Conservation (phyloP, 805 yeast species). For the Vanderwaltozyma polyspora region DNA sequence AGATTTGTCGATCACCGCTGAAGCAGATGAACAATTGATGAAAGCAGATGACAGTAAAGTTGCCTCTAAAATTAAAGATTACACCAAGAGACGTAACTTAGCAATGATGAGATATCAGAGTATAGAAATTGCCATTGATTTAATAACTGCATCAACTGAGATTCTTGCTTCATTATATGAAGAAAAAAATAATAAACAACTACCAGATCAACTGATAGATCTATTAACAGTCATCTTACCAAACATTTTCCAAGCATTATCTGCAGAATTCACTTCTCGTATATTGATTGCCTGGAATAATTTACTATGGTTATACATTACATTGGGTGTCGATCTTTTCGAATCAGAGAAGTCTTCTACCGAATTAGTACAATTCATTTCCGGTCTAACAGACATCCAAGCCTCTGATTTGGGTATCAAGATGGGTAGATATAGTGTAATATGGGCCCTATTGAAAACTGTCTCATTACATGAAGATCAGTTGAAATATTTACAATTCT, state of each 20-base stretch:
- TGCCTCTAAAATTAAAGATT: slow-evolving; percentile 25
- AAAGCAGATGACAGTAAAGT: slow-evolving; percentile 10
- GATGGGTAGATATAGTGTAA: slow-evolving; percentile 30
- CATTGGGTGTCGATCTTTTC: slow-evolving; percentile 19
- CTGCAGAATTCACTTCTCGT: slow-evolving; percentile 41
- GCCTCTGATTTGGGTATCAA: slow-evolving; percentile 23
- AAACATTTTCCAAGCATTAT: slow-evolving; percentile 32
- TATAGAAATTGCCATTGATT: slow-evolving; percentile 61
- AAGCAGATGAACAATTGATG: slow-evolving; percentile 11
- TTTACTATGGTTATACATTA: slow-evolving; percentile 38
- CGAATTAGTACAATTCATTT: slow-evolving; percentile 12
- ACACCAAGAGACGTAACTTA: slow-evolving; percentile 30
- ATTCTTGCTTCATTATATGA: slow-evolving; percentile 28
- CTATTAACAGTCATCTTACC: slow-evolving; percentile 19
- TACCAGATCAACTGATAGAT: slow-evolving; percentile 9
- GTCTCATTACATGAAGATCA: slow-evolving; percentile 7
- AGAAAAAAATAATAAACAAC: slow-evolving; percentile 5
- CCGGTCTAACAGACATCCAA: slow-evolving; percentile 1
- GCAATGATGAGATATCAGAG: slow-evolving; percentile 49
- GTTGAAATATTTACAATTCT: slow-evolving; percentile 4
- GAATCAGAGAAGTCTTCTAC: slow-evolving; percentile 10
- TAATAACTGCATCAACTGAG: slow-evolving; percentile 68
- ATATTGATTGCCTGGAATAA: slow-evolving; percentile 63
- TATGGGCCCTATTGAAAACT: slow-evolving; percentile 33
- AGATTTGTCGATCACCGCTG: slow-evolving; percentile 6